Evolutionary conservation across 768 basidiomycete genomes (phyloP), one percentile per base, ranked within the genome.

Genomic region (Amylocystis lapponica): DNA sequence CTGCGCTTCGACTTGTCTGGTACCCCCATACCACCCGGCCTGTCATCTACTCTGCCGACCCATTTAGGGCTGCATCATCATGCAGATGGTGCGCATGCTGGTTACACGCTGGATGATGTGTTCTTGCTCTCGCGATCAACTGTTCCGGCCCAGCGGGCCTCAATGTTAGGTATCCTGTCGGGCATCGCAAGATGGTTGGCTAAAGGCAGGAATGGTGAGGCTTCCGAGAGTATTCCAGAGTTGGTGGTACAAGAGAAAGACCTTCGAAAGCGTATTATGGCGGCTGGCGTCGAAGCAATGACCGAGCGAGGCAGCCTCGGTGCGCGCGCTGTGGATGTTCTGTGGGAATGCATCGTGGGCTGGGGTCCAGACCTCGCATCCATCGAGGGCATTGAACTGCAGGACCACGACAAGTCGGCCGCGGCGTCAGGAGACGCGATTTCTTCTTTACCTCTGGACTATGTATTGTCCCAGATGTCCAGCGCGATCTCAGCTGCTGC

Each of bases 31-130:
- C 69, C 86, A 1, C 46, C 66, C 0, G 56, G 69, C 2, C 53
- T 80, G 2, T 75, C 78, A 2, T 60, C 70, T 0, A 70, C 68
- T 1, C 69, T 95, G 3, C 92, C 91, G 2, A 83, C 87, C 0
- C 83, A 92, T 64, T 73, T 91, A 5, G 93, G 93, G 4, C 69
- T 95, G 3, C 92, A 97, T 62, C 93, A 96, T 57, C 93, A 95
- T 57, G 83, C 91, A 0, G 81, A 88, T 43, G 70, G 72, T 5
- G 76, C 83, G 2, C 78, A 74, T 44, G 93, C 93, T 0, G 93
- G 92, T 0, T 96, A 96, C 63, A 93, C 89, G 0, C 66, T 95
- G 2, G 82, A 89, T 33, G 93, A 95, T 47, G 70, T 95, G 3
- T 82, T 94, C 34, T 65, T 86, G 30, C 71, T 94, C 8, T 78